A percentile compares a stretch with the other conserved stretches of the same genome.
These are phyloP conservation scores for Diaporthe helianthi DNA, from an alignment of 2,329 filamentous ascomycete species.

Conservation along the genomic window DNA sequence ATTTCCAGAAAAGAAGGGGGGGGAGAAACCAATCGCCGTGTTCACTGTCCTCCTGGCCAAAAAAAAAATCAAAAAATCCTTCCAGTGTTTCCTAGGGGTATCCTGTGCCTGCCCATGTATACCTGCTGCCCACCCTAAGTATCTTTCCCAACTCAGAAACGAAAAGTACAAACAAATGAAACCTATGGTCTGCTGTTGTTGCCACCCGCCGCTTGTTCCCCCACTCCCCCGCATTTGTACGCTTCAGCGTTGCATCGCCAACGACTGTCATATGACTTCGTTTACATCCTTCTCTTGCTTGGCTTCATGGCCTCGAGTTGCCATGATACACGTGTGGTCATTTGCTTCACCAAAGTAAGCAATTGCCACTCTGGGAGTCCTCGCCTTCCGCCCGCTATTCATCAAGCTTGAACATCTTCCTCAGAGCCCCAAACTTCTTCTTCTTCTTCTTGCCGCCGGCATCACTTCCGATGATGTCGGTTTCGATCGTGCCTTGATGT, in stretches of 20 bases:
- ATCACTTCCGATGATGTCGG: conserved; percentile 32
- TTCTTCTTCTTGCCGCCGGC: conserved; percentile 56
- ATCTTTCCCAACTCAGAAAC: not conserved
- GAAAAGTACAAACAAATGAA: not conserved
- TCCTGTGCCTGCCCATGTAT: conserved; percentile 23
- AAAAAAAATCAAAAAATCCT: not conserved
- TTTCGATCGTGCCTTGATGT: conserved; percentile 31
- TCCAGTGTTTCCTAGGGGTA: conserved; percentile 9
- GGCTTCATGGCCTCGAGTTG: not conserved
- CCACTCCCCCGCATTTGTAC: too few species aligned
- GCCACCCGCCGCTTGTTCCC: not conserved
- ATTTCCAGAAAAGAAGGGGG: not conserved
- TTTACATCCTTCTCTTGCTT: not conserved
- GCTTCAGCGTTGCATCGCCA: not conserved
- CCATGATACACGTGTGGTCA: not conserved
- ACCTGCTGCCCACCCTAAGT: not conserved
- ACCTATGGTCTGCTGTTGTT: not conserved
- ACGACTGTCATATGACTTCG: not conserved
- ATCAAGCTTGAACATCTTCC: conserved; percentile 67
- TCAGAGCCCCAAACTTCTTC: conserved; percentile 73
- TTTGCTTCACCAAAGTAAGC: conserved; percentile 2
- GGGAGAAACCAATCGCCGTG: not conserved
- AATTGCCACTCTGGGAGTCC: not conserved
- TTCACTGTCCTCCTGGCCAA: not conserved
- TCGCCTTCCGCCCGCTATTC: conserved; percentile 45